Percentiles rank a stretch among this genome's conserved stretches.
Evolutionary conservation across 1,284 basidiomycete species (phyloP).

Genomic region (Moesziomyces aphidis): DNA sequence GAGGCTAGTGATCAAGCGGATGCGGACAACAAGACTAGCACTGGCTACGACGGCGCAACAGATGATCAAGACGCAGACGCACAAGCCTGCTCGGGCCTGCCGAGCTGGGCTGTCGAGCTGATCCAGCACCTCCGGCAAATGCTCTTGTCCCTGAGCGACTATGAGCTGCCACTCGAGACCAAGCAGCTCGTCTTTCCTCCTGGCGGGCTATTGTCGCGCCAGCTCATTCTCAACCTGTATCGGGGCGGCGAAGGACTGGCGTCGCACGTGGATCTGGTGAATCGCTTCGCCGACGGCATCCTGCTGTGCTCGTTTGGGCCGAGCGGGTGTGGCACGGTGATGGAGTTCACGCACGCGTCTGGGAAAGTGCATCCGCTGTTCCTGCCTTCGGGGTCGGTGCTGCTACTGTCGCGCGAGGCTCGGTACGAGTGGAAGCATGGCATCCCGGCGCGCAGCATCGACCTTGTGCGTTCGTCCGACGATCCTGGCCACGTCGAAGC

Average conservation of each 20-base stretch:
- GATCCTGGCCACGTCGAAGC: background rate
- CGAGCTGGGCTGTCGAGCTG: slow-evolving; percentile 29
- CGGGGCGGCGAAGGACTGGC: slow-evolving; percentile 69
- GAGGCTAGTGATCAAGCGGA: background rate
- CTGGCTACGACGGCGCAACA: background rate
- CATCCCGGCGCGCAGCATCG: slow-evolving; percentile 57
- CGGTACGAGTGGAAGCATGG: slow-evolving; percentile 71
- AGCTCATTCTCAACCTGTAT: slow-evolving; percentile 71
- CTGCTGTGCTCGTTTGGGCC: slow-evolving; percentile 53
- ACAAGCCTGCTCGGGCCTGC: slow-evolving; percentile 22
- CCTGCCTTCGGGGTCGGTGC: slow-evolving; percentile 68
- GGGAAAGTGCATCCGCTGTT: slow-evolving; percentile 55
- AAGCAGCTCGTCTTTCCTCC: slow-evolving; percentile 27
- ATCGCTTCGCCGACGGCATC: slow-evolving; percentile 68
- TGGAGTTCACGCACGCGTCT: slow-evolving; percentile 46
- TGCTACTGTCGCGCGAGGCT: slow-evolving; percentile 68
- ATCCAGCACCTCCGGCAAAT: slow-evolving; percentile 15
- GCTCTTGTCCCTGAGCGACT: background rate
- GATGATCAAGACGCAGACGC: background rate
- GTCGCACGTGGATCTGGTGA: slow-evolving; percentile 70
- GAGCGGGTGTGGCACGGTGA: slow-evolving; percentile 38
- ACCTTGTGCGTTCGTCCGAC: slow-evolving; percentile 16
- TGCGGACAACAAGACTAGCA: background rate
- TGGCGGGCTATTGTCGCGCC: slow-evolving; percentile 55
- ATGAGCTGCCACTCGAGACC: slow-evolving; percentile 1